Conservation (phyloP, 2,329 filamentous ascomycete genomes). For the Fusarium pseudoanthophilum region DNA sequence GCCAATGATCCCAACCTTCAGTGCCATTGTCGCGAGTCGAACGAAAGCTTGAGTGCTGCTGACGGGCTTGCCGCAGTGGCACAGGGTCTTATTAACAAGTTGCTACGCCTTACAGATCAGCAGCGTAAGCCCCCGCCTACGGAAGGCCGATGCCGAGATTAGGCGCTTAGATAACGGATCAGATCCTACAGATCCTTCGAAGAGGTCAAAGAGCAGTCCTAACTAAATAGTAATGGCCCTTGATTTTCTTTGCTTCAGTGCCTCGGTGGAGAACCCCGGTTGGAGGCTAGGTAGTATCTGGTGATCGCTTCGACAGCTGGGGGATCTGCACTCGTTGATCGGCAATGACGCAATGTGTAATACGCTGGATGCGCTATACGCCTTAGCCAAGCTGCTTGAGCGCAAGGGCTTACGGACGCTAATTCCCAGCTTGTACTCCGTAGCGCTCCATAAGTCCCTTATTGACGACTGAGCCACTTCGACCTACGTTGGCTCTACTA, state of each 20-base stretch:
- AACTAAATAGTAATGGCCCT: rapidly evolving
- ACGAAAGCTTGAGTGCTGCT: too few relatives aligned
- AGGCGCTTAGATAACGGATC: not conserved
- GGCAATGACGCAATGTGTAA: not conserved
- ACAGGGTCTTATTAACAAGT: not conserved
- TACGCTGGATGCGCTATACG: not conserved
- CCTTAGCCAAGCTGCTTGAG: not conserved
- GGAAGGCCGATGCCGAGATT: not conserved
- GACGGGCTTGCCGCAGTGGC: not conserved
- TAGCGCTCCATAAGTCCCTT: not conserved
- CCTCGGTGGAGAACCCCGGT: not conserved
- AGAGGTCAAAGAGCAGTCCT: not conserved
- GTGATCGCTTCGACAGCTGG: not conserved
- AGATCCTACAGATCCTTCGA: not conserved
- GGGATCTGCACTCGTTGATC: not conserved
- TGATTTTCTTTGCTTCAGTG: too few relatives aligned
- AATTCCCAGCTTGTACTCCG: too few relatives aligned
- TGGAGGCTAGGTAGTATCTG: rapidly evolving
- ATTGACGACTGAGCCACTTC: too few relatives aligned
- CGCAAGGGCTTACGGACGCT: not conserved
- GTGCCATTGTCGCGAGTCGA: not conserved
- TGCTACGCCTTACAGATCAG: not conserved
- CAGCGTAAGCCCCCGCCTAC: not conserved
- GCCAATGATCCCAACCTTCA: not conserved
- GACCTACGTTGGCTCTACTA: not conserved